Base-by-base conservation (phyloP, 441 rosid genomes). In the Arabidopsis hybrid region DNA sequence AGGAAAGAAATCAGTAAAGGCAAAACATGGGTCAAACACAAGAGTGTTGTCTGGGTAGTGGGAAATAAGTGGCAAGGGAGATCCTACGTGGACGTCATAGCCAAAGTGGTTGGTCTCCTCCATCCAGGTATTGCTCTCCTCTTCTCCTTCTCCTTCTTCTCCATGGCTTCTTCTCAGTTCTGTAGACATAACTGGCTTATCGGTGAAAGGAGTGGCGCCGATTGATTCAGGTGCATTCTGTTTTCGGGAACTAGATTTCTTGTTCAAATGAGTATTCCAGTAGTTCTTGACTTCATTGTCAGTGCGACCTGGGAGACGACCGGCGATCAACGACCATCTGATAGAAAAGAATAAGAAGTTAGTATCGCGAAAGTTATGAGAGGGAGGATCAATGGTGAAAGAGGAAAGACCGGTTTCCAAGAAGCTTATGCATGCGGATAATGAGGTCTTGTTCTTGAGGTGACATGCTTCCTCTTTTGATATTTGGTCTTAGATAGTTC, bases 281-380 rank as follows among this genome's bases (percentile, higher is more conserved):
- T 86, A 86, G 84, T 88, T 88, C 80, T 88, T 84, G 69, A 86
- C 87, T 65, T 88, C 92, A n/a, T 88, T 88, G 46, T 88, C 92
- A 3, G 88, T 88, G 40, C 92, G 82, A 67, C 92, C 92, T 1
- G 92, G 90, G 56, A 86, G 85, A 9, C 90, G 84, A 49, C 92
- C 90, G 0, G 90, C 90, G 1, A 88, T 88, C 69, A 88, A 69
- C 21, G 92, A 86, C 92, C 90, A 88, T 47, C 90, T 86, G 42
- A 21, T 4, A 16, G 21, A 6, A 34, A 45, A 45, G 1, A 9
- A 17, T 9, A 35, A n/a, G 9, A 32, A 35, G 63, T 46, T 14
- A 56, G 7, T 1, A 53, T 45, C 21, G 6, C n/a, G 47, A 36
- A 65, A 64, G 47, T 4, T 39, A 9, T 1, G 13, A 21, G 6